Evolutionary conservation across 164 flowering plant genomes (phyloP), one percentile per base, ranked within the genome.

Genomic region (Liquidambar formosana): DNA sequence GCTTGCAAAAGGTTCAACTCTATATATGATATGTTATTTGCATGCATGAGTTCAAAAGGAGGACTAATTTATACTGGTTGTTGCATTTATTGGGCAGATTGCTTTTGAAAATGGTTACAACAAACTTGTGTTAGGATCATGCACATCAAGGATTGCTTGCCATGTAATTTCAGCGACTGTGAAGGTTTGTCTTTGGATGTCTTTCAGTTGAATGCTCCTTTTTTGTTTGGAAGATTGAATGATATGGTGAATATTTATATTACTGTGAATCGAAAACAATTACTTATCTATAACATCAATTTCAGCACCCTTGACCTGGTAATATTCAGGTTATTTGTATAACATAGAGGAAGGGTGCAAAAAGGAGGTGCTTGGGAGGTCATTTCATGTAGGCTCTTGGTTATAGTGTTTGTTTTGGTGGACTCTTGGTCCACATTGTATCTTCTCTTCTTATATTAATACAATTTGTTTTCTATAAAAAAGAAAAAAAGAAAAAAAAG

Each of bases 131-230:
- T 64, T 92, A 15, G 98, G 99, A 65, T 80, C 96, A 46, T 92
- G 97, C 79, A 83, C 97, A 27, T 92, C 99, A 41, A 87, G 87
- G 74, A 86, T 96, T 76, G 98, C 99, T 58, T 78, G 90, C 77
- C 93, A 87, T 79, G 92, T 96, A 44, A 70, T 96, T 73, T 74
- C 96, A 44, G 90, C 97, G 62, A 89, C 98, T 45, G 97, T 92
- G 53, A 96, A 96, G 97, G 99, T 91, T 48, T 64, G 83, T 72
- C 59, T 53, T 67, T 44, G 22, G 14, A 49, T 3, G 21, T 3
- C 27, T 49, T 65, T 45, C 8, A 14, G 4, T 22, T 49, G 28
- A 19, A 52, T 23, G 43, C 52, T 10, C 51, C 18, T 51, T 65
- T 47, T 54, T 12, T 33, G 15, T n/a, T 44, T 56, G 51, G 43